Conservation (phyloP, 2,329 filamentous ascomycete species). For the Aspergillus pseudotamarii region DNA sequence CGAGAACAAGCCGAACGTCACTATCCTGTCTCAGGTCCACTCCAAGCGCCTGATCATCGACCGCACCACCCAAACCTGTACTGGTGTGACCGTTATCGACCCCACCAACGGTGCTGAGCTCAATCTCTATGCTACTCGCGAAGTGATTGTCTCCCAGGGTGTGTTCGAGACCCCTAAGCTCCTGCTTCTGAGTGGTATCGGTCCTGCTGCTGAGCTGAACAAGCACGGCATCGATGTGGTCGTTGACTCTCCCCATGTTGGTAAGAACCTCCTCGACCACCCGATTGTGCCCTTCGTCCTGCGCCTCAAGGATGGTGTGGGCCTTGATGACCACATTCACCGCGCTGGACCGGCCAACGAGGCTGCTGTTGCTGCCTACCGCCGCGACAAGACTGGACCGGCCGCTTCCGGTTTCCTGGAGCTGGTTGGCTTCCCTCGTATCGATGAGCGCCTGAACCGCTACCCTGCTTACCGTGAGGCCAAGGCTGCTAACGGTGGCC, state of each 20-base stretch:
- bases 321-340: constrained; percentile 45
- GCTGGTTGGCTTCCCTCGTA: constrained; percentile 54
- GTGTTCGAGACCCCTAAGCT: constrained; percentile 57
- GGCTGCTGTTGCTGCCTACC: constrained; percentile 39
- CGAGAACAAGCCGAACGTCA: constrained; percentile 58
- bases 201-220: constrained; percentile 45
- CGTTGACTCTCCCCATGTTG: constrained; percentile 32
- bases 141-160: constrained; percentile 54
- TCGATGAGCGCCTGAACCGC: constrained; percentile 30
- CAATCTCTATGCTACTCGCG: constrained; percentile 52
- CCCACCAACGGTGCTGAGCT: constrained; percentile 43
- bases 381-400: constrained; percentile 46
- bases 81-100: constrained; percentile 53
- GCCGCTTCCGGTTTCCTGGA: constrained; percentile 49
- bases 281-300: constrained; percentile 47
- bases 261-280: constrained; percentile 41
- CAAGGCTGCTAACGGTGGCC: constrained; percentile 44
- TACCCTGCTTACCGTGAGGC: constrained; percentile 51
- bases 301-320: constrained; percentile 45
- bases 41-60: constrained; percentile 60
- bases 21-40: constrained; percentile 51
- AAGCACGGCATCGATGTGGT: constrained; percentile 36
- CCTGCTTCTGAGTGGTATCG: constrained; percentile 53
- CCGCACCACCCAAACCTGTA: constrained; percentile 41
- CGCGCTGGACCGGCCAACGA: constrained; percentile 36